A percentile compares a stretch with the other conserved stretches of the same genome.
phyloP scores from a whole-genome alignment of 768 basidiomycete genomes.

The Sistotremastrum niveocremeum region DNA sequence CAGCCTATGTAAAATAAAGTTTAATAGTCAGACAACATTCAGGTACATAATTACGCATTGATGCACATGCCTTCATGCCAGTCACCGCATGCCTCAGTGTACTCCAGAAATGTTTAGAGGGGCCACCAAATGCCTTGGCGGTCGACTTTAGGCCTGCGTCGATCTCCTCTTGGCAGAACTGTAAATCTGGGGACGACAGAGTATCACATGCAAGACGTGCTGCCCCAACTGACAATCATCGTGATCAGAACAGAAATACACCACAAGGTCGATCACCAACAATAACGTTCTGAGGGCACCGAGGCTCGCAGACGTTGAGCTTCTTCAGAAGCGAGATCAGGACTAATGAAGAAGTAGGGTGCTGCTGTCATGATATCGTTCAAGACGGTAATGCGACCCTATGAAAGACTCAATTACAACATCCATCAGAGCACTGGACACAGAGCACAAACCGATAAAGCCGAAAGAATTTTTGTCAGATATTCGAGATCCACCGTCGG shows the following conservation, averaged over 20 bases:
- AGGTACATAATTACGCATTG: neutral
- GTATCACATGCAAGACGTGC: slow-evolving; percentile 1
- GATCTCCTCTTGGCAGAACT: slow-evolving; percentile 17
- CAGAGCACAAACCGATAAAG: neutral
- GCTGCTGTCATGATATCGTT: slow-evolving; percentile 55
- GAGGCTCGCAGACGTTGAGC: slow-evolving; percentile 39
- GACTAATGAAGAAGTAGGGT: slow-evolving; percentile 69
- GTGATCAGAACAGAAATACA: slow-evolving; percentile 5
- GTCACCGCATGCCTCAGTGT: slow-evolving; percentile 67
- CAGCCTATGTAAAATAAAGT: slow-evolving; percentile 17
- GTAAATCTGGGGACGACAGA: slow-evolving; percentile 3
- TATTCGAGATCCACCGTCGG: slow-evolving; percentile 34
- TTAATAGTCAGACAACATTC: neutral
- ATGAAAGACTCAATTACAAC: neutral
- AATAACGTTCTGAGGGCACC: slow-evolving; percentile 27
- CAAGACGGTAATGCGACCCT: slow-evolving; percentile 62
- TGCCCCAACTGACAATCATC: neutral
- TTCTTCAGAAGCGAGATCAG: slow-evolving; percentile 40
- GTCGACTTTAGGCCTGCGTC: slow-evolving; percentile 19
- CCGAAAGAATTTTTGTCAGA: neutral
- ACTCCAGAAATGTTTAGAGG: slow-evolving; percentile 50
- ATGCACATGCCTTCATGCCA: slow-evolving; percentile 57
- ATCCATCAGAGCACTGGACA: neutral
- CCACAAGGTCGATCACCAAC: slow-evolving; percentile 22
- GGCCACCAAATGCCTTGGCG: slow-evolving; percentile 21